Percentiles rank a stretch among this genome's conserved stretches.
phyloP scores from a whole-genome alignment of 192 early-diverging fungal species.

The Coemansia sp. region DNA sequence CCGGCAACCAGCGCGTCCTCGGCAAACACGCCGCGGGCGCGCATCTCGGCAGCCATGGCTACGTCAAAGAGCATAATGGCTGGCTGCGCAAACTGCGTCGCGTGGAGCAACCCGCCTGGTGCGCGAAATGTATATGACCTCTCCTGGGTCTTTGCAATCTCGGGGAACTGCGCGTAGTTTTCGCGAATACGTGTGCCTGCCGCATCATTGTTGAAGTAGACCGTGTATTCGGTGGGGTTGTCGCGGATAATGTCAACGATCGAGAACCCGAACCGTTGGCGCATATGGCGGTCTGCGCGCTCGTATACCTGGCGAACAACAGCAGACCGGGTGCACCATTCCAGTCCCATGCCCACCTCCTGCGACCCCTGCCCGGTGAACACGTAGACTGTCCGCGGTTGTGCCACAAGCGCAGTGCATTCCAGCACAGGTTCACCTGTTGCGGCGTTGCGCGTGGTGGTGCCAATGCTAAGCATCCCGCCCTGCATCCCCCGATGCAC shows the following conservation, averaged over 20 bases:
- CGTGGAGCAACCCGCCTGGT: slow-evolving; percentile 76
- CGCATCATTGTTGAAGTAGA: slow-evolving; percentile 81
- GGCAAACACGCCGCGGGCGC: slow-evolving; percentile 78
- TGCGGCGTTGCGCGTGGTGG: slow-evolving; percentile 73
- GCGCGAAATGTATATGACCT: slow-evolving; percentile 79
- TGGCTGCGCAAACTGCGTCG: slow-evolving; percentile 96
- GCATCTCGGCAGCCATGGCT: slow-evolving; percentile 80
- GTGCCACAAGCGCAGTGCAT: slow-evolving; percentile 84
- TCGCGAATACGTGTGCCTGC: slow-evolving; percentile 69
- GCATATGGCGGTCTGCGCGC: slow-evolving; percentile 82
- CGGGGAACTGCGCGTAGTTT: slow-evolving; percentile 77
- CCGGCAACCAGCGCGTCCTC: slow-evolving; percentile 79
- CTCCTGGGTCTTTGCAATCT: slow-evolving; percentile 65
- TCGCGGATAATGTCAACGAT: slow-evolving; percentile 87
- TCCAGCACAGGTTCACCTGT: slow-evolving; percentile 64
- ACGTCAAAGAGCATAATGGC: slow-evolving; percentile 86
- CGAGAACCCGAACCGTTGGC: slow-evolving; percentile 83
- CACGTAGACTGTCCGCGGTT: slow-evolving; percentile 82
- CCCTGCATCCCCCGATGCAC: slow-evolving; percentile 90
- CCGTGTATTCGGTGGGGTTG: slow-evolving; percentile 82
- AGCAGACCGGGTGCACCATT: slow-evolving; percentile 75
- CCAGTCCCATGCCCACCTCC: slow-evolving; percentile 93
- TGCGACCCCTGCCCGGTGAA: slow-evolving; percentile 98
- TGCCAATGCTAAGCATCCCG: slow-evolving; percentile 79
- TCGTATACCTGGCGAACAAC: slow-evolving; percentile 86